Base-by-base conservation (phyloP, 306 rosid species). In the Benincasa hispida region DNA sequence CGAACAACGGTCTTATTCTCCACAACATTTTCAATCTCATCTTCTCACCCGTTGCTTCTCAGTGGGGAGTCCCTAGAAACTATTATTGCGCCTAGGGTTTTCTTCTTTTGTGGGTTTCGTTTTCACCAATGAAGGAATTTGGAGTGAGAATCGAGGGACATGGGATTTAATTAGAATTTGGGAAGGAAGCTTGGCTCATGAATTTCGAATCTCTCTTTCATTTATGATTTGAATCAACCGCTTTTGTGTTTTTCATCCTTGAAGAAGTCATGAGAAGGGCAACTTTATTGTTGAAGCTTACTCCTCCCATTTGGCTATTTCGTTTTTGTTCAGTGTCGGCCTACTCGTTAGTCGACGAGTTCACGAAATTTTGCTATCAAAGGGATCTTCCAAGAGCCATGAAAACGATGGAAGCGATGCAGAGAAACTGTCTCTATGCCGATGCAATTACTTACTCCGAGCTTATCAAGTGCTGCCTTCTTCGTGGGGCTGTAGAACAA, bases 391-490 rank as follows among this genome's bases (percentile, higher is more conserved):
- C 90, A 55, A 66, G 87, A 78, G 96, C 98, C 57, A 88, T 93
- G 87, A 81, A 53, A 60, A 86, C 85, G 55, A 79, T 93, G 83
- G 91, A 93, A 30, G 83, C 90, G 65, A 89, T 93, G 91, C 87
- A 88, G 78, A 85, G 75, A 53, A 80, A 78, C 32, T 81, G 85
- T 18, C 62, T 90, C 39, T 74, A 80, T 67, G 96, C 96, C 0
- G 87, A 91, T 76, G 85, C 90, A 5, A 72, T 91, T 72, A 85
- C 92, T 25, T 93, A 91, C 79, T 80, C 89, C 14, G 90, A 91
- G 84, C 94, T 93, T 63, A 83, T 93, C 79, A 93, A 90, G 85
- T 88, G 98, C 77, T 93, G 97, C 77, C 48, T 93, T 81, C 87
- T 84, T 84, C 87, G 79, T 8, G 59, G 84, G 41, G 92, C 89